Conservation (phyloP, 75 land plant genomes). For the Larix kaempferi region DNA sequence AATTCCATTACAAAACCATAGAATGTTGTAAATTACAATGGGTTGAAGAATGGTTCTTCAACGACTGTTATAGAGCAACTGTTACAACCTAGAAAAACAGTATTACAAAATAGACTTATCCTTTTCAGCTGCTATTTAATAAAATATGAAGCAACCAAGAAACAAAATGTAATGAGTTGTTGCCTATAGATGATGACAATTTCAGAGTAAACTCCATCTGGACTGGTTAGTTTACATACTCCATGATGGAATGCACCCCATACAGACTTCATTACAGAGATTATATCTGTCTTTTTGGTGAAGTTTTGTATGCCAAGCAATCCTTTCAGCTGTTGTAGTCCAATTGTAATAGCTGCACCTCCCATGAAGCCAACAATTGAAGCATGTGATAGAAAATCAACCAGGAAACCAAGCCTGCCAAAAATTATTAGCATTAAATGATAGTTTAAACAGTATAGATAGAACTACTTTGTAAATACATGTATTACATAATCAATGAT, state of each 20-base stretch:
- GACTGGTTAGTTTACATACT: constrained; percentile 19
- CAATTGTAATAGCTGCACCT: constrained; percentile 78
- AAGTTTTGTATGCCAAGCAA: constrained; percentile 59
- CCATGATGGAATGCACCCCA: constrained; percentile 47
- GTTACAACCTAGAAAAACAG: constrained; percentile 72
- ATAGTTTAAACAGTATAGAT: neutral
- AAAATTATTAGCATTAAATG: constrained; percentile 21
- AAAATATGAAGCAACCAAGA: neutral
- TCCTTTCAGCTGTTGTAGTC: constrained; percentile 81
- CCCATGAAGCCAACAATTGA: constrained; percentile 86
- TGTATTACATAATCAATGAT: constrained; percentile 2
- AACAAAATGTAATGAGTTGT: neutral
- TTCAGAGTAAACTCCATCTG: neutral
- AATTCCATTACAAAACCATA: constrained; percentile 47
- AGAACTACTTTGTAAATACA: neutral
- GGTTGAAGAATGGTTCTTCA: neutral
- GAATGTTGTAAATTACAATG: neutral
- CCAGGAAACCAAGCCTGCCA: constrained; percentile 77
- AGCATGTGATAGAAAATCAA: constrained; percentile 87
- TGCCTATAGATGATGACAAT: neutral
- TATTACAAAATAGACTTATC: neutral
- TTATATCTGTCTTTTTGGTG: constrained; percentile 58
- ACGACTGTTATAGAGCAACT: constrained; percentile 44
- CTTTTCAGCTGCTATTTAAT: too few species aligned
- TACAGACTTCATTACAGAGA: constrained; percentile 72